phyloP scores from a whole-genome alignment of 768 basidiomycete genomes.

The Mycena vitilis region DNA sequence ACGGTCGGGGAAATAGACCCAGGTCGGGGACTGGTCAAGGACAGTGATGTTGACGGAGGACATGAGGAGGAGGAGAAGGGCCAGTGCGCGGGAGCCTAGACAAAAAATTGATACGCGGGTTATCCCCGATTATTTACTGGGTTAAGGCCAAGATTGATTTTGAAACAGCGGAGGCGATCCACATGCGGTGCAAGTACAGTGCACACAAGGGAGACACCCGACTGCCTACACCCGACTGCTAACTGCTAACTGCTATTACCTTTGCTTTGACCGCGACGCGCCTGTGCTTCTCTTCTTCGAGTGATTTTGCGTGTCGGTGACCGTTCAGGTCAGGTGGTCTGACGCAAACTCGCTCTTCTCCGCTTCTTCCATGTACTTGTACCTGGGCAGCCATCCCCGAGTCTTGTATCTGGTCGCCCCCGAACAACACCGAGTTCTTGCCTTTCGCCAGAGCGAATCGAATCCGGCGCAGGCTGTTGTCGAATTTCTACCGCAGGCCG shows the following conservation, averaged over 20 bases:
- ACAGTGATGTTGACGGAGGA: conserved; percentile 35
- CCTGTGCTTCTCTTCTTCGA: too few relatives aligned
- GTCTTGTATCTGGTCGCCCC: conserved; percentile 80
- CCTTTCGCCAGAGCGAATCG: conserved; percentile 73
- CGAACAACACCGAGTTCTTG: conserved; percentile 69
- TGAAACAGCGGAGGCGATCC: not conserved
- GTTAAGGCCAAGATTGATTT: too few relatives aligned
- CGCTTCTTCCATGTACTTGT: conserved; percentile 39
- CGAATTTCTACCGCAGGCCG: conserved; percentile 81
- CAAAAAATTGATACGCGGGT: too few relatives aligned
- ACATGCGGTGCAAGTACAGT: not conserved
- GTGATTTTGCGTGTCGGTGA: not conserved
- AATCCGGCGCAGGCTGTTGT: conserved; percentile 78
- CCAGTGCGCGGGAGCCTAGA: conserved; percentile 1
- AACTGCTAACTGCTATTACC: too few relatives aligned
- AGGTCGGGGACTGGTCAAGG: conserved; percentile 30
- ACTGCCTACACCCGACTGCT: too few relatives aligned
- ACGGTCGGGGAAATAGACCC: conserved; percentile 27
- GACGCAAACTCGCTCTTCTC: not conserved
- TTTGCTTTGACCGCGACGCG: too few relatives aligned
- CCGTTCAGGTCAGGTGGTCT: not conserved
- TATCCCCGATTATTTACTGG: too few relatives aligned
- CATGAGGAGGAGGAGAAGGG: conserved; percentile 12
- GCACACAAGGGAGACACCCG: too few relatives aligned
- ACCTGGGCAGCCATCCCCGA: conserved; percentile 74